Conservation (phyloP, 148 eudicot species). For the Camellia lanceoleosa region DNA sequence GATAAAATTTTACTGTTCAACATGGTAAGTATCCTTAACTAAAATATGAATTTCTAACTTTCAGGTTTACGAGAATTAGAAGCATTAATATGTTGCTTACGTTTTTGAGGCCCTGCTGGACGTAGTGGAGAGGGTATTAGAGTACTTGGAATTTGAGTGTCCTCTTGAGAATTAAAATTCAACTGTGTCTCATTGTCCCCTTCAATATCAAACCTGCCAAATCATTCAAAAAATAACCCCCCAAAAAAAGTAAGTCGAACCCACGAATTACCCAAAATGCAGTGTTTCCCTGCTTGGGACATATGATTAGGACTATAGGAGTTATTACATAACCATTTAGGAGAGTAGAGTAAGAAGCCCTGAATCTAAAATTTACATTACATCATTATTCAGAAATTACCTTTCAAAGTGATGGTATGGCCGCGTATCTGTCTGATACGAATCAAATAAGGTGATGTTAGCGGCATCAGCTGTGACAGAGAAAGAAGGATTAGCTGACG, state of each 20-base stretch:
- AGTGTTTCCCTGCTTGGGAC: neutral
- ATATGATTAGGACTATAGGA: neutral
- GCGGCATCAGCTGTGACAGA: constrained; percentile 61
- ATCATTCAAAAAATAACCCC: constrained; percentile 1
- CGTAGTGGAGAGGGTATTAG: constrained; percentile 62
- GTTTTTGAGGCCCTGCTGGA: constrained; percentile 38
- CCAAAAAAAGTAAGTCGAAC: neutral
- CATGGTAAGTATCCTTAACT: neutral
- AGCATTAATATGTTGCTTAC: constrained; percentile 35
- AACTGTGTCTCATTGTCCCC: constrained; percentile 65
- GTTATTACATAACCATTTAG: neutral
- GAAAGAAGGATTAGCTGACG: constrained; percentile 13
- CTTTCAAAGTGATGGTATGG: constrained; percentile 69
- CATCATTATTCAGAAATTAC: constrained; percentile 27
- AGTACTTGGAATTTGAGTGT: constrained; percentile 41
- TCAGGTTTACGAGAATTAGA: neutral
- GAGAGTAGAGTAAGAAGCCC: neutral
- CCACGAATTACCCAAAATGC: neutral
- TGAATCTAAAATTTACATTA: neutral
- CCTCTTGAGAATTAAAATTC: constrained; percentile 46
- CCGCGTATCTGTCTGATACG: constrained; percentile 50
- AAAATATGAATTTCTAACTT: neutral
- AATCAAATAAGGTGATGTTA: constrained; percentile 59
- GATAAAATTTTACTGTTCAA: neutral
- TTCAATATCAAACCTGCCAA: constrained; percentile 78